A percentile compares a stretch with the other conserved stretches of the same genome.
These are phyloP conservation scores for Fusarium annulatum DNA, from an alignment of 2,329 filamentous ascomycete genomes.

Conservation along the genomic window DNA sequence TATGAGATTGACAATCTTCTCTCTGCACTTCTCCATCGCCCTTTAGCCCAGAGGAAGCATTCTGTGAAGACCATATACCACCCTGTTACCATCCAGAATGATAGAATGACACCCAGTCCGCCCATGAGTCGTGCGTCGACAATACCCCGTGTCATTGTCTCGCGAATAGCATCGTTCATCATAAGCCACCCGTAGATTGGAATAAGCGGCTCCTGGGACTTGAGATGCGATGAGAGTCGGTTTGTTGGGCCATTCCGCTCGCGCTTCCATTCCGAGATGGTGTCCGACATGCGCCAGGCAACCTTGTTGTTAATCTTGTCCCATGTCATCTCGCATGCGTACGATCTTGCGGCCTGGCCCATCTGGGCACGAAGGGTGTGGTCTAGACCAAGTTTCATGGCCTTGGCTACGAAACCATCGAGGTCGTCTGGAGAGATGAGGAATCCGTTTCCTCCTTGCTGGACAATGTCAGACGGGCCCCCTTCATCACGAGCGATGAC, in stretches of 20 bases:
- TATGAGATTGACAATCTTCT: conserved; percentile 37
- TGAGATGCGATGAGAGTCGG: conserved; percentile 22
- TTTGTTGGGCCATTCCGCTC: conserved; percentile 40
- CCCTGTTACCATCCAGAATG: conserved; percentile 62
- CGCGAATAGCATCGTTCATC: conserved; percentile 54
- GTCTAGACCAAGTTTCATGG: conserved; percentile 62
- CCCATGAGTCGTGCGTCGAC: conserved; percentile 58
- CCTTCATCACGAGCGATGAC: conserved; percentile 77
- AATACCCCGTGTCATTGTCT: conserved; percentile 50
- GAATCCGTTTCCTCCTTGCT: conserved; percentile 69
- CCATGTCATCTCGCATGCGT: conserved; percentile 75
- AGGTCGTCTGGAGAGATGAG: conserved; percentile 70
- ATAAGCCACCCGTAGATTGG: conserved; percentile 58
- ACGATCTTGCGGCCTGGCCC: conserved; percentile 59
- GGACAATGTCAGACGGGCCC: conserved; percentile 74
- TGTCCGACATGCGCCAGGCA: conserved; percentile 70
- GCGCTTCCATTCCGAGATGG: conserved; percentile 59
- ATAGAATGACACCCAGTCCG: conserved; percentile 59
- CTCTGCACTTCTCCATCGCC: conserved; percentile 46
- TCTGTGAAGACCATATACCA: conserved; percentile 63
- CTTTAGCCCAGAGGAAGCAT: conserved; percentile 54
- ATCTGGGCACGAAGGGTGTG: conserved; percentile 57
- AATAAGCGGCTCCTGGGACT: conserved; percentile 48
- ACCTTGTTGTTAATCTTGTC: conserved; percentile 78
- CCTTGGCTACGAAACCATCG: conserved; percentile 65